Conservation (phyloP, 2,329 filamentous ascomycete genomes). For the Pseudogymnoascus sp. region DNA sequence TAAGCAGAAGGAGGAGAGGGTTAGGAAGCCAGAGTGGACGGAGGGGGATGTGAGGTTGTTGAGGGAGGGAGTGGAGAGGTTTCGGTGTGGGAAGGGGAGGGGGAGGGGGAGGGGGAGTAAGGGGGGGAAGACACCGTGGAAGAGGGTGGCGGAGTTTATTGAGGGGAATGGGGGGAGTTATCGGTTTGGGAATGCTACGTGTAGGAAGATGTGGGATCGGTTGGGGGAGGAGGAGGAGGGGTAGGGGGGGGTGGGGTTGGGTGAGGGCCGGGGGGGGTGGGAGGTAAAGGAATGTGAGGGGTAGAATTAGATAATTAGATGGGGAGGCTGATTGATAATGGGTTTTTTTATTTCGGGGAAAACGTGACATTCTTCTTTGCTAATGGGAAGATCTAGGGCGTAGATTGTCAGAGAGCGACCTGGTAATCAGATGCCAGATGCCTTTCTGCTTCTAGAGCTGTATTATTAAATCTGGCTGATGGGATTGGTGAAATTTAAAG, state of each 20-base stretch:
- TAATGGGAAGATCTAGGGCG: too few species aligned
- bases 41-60: slow-evolving; percentile 49
- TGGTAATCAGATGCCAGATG: too few species aligned
- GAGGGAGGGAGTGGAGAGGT: neutral
- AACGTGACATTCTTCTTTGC: neutral
- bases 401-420: too few species aligned
- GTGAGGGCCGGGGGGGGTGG: too few species aligned
- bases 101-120: slow-evolving; percentile 38
- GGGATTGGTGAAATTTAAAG: too few species aligned
- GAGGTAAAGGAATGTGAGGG: too few species aligned
- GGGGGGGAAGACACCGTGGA: slow-evolving; percentile 44
- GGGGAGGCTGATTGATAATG: neutral
- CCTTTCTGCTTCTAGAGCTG: too few species aligned
- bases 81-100: slow-evolving; percentile 28
- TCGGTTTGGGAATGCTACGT: slow-evolving; percentile 49
- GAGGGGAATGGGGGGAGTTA: slow-evolving; percentile 44
- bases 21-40: slow-evolving; percentile 58
- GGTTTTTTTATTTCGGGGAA: neutral
- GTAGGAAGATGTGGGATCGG: slow-evolving; percentile 48
- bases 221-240: slow-evolving; percentile 12
- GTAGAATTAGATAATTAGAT: neutral
- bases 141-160: slow-evolving; percentile 47
- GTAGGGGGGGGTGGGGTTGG: neutral
- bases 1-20: slow-evolving; percentile 51
- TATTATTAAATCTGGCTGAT: too few species aligned